Percentiles rank a stretch among this genome's conserved stretches.
Evolutionary conservation across 2,329 filamentous ascomycete species (phyloP).

Genomic region (Fusarium sp.): DNA sequence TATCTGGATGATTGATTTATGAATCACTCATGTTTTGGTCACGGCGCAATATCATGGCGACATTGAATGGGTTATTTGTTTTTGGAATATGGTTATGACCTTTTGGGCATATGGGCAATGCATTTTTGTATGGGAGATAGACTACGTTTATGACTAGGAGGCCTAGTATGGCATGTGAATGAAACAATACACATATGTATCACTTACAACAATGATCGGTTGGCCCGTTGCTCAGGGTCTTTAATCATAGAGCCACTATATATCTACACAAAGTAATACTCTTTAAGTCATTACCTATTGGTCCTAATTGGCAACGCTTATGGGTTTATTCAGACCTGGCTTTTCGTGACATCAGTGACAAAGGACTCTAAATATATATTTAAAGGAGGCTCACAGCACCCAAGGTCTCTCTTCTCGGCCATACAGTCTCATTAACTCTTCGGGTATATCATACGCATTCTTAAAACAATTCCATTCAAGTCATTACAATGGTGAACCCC

Average conservation of each 20-base stretch:
- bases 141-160: constrained; percentile 10
- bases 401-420: neutral
- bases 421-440: neutral
- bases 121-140: constrained; percentile 16
- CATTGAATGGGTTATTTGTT: neutral
- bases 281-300: neutral
- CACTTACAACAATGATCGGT: neutral
- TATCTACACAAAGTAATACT: neutral
- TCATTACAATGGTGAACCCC: constrained; percentile 2
- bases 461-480: neutral
- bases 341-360: neutral
- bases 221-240: neutral
- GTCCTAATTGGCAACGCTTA: neutral
- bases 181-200: constrained; percentile 8
- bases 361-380: neutral
- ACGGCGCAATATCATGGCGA: constrained; percentile 31
- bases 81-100: neutral
- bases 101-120: neutral
- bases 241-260: no score
- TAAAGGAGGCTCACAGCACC: neutral
- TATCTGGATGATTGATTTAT: constrained; percentile 15
- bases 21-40: constrained; percentile 20
- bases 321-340: neutral
- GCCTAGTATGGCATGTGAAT: constrained; percentile 17
- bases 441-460: neutral